Evolutionary conservation across 75 land plant species (phyloP), one percentile per base, ranked within the genome.

Genomic region (Pseudotsuga menziesii): DNA sequence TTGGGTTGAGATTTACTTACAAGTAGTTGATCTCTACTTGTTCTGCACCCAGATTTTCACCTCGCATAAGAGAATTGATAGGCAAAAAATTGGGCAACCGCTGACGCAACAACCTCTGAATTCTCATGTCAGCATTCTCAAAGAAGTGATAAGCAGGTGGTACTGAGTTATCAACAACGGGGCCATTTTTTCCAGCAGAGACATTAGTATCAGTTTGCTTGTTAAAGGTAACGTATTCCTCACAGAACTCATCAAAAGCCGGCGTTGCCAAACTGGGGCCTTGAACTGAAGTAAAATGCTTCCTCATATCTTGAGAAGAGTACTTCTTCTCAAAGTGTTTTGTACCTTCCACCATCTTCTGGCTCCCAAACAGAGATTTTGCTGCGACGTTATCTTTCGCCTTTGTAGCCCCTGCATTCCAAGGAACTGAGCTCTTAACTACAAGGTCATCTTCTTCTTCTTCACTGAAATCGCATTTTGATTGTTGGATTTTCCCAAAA

Each of bases 231-330:
- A 85, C 81, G 67, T 85, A 87, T 63, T 87, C 89, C 78, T 90
- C 75, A 80, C 87, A 90, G n/a, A 87, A 72, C 59, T 85, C 83
- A 78, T 90, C 92, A 20, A 87, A 62, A 76, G 85, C 89, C 66
- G 89, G 89, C 17, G 92, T 87, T 35, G 87, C 80, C 39, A 90
- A 58, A 20, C 29, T 58, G 66, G 27, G 60, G 56, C 23, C 74
- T 76, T 82, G 75, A 60, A 57, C 56, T 52, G 76, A 61, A 74
- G 62, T 57, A 57, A 86, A 89, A 74, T 79, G 78, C 62, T 86
- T 76, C 84, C 83, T 80, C 19, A 80, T 57, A 80, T 27, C 63
- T 73, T 85, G 80, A 74, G 41, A 74, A 54, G 20, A 20, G n/a
- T 25, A 4, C 9, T 61, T 56, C 56, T 17, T 29, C 22, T 54